These are phyloP conservation scores for Lodderomyces elongisporus DNA, from an alignment of 1,139 yeast species.

Conservation along the genomic window DNA sequence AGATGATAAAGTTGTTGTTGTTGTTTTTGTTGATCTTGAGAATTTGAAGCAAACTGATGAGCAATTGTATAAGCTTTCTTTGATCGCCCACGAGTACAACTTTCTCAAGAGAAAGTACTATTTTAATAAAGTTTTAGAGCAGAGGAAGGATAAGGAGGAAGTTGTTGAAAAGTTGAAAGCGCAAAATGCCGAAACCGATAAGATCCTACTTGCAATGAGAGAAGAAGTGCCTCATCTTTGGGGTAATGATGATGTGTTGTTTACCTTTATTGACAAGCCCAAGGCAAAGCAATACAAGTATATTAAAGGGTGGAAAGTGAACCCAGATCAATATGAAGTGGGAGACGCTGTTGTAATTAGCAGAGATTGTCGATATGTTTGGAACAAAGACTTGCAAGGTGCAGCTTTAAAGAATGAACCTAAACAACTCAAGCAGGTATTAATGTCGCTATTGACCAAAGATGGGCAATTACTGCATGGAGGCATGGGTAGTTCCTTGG, in stretches of 20 bases:
- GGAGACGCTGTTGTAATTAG: slow-evolving; percentile 42
- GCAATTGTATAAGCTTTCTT: slow-evolving; percentile 39
- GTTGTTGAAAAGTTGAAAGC: slow-evolving; percentile 41
- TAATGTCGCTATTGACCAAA: slow-evolving; percentile 31
- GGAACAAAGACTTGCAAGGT: slow-evolving; percentile 32
- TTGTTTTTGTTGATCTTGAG: slow-evolving; percentile 47
- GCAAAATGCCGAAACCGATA: slow-evolving; percentile 34
- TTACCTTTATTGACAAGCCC: slow-evolving; percentile 51
- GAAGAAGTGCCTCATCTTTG: slow-evolving; percentile 44
- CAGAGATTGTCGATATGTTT: slow-evolving; percentile 28
- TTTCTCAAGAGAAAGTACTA: slow-evolving; percentile 40
- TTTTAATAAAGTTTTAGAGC: slow-evolving; percentile 31
- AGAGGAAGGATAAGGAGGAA: slow-evolving; percentile 40
- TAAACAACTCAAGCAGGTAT: slow-evolving; percentile 20
- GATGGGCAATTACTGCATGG: slow-evolving; percentile 15
- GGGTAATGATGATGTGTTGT: slow-evolving; percentile 38
- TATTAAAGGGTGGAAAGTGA: slow-evolving; percentile 38
- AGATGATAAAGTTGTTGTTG: slow-evolving; percentile 46
- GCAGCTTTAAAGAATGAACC: slow-evolving; percentile 28
- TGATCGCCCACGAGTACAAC: slow-evolving; percentile 53
- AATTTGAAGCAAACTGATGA: slow-evolving; percentile 32
- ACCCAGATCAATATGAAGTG: slow-evolving; percentile 26
- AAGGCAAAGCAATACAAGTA: slow-evolving; percentile 27
- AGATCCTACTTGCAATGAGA: slow-evolving; percentile 45
- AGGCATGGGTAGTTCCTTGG: slow-evolving; percentile 44